Base-by-base conservation (phyloP, 768 basidiomycete genomes). In the Mycena amicta region DNA sequence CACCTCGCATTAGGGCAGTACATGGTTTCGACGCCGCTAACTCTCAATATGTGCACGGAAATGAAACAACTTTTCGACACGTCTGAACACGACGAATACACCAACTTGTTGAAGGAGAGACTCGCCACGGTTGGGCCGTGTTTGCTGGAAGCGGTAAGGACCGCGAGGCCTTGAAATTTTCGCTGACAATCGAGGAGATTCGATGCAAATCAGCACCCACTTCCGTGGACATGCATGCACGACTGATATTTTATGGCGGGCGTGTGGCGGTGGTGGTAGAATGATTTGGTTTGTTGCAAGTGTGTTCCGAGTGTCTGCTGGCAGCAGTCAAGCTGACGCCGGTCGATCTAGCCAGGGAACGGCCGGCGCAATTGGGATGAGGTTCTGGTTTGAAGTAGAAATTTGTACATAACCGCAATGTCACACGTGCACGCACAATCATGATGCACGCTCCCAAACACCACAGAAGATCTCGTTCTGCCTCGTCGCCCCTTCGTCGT, bases 391-490 rank as follows among this genome's bases (percentile, higher is more conserved):
- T n/a, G n/a, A n/a, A n/a, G n/a, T n/a, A n/a, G n/a, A n/a, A n/a
- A n/a, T n/a, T n/a, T n/a, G n/a, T n/a, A n/a, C n/a, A n/a, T n/a
- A n/a, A n/a, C n/a, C n/a, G n/a, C n/a, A n/a, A n/a, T n/a, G n/a
- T n/a, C n/a, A n/a, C n/a, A n/a, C n/a, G n/a, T n/a, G n/a, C n/a
- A n/a, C n/a, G n/a, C n/a, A n/a, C n/a, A n/a, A n/a, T n/a, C n/a
- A n/a, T n/a, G n/a, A 45, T 45, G 43, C 20, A 6, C 8, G 22
- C 43, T 6, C 60, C 68, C 50, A 72, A 68, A 60, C 74, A 77
- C 64, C 82, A 83, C 52, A 78, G 79, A 37, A 72, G 84, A 66
- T 85, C 86, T 23, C 83, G 81, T 56, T 86, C 86, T 28, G 75
- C 78, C 20, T 76, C 76, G 8, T 71, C 74, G 23, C 77, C 77